Conservation (phyloP, 495 filamentous ascomycete genomes). For the Daldinia concentrica region DNA sequence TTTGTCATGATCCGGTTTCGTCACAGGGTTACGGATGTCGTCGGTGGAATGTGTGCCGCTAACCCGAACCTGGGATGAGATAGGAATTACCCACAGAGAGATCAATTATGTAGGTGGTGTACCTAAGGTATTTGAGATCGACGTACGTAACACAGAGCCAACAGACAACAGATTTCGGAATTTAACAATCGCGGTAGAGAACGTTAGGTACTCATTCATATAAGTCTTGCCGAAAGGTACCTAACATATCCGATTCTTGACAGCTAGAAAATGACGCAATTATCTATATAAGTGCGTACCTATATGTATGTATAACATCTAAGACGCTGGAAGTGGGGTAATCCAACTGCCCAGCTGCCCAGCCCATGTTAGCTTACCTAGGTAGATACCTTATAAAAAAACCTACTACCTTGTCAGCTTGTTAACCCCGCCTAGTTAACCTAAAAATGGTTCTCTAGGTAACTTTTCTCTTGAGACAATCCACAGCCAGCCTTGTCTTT, state of each 20-base stretch:
- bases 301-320: not conserved
- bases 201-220: not conserved
- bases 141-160: not conserved
- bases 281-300: not conserved
- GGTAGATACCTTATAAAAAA: no score
- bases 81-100: not conserved
- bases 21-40: not conserved
- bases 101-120: no score
- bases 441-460: no score
- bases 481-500: slow-evolving; percentile 18
- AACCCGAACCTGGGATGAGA: not conserved
- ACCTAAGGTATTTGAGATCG: no score
- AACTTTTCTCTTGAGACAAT: not conserved
- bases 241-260: not conserved
- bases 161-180: not conserved
- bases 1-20: slow-evolving; percentile 5
- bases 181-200: not conserved
- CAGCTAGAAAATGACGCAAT: slow-evolving; percentile 11
- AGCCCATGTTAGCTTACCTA: no score
- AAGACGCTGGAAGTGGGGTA: no score
- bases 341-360: no score
- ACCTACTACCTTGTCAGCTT: no score
- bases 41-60: slow-evolving; percentile 11
- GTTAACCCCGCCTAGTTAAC: no score
- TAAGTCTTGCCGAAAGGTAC: not conserved